Evolutionary conservation across 345 rosid species (phyloP).

Genomic region (Citrus mangshanensis): DNA sequence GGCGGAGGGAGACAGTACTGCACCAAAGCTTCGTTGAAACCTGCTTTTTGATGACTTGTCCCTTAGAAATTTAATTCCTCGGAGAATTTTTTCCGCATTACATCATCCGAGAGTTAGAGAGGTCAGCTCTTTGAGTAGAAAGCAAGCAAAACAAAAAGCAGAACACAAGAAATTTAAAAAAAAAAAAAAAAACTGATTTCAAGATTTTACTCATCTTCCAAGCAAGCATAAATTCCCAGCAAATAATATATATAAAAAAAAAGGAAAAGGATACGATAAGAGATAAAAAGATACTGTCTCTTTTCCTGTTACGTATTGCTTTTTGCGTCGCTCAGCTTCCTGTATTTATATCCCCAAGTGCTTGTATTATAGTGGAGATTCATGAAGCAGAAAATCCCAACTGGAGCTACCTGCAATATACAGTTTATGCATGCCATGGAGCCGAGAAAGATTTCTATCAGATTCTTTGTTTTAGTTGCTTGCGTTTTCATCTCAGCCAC

Average conservation of each 20-base stretch:
- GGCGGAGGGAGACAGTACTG: not conserved
- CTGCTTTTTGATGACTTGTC: not conserved
- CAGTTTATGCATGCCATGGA: slow-evolving; percentile 15
- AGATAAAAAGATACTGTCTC: not conserved
- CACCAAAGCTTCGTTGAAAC: not conserved
- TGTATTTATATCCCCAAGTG: not conserved
- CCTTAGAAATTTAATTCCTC: no score
- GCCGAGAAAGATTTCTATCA: not conserved
- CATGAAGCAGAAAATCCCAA: not conserved
- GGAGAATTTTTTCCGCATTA: no score
- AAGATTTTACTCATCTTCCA: slow-evolving; percentile 25
- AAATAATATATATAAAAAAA: not conserved
- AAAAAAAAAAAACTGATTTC: not conserved
- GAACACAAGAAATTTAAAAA: not conserved
- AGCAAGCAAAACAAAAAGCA: slow-evolving; percentile 30
- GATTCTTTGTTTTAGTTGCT: not conserved
- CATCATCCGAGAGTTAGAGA: not conserved
- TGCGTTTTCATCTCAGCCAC: slow-evolving; percentile 10
- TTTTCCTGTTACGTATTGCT: not conserved
- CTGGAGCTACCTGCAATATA: not conserved
- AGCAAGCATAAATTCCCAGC: slow-evolving; percentile 40
- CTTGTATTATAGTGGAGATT: not conserved
- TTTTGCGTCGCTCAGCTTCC: not conserved
- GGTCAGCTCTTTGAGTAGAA: slow-evolving; percentile 29
- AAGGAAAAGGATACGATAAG: not conserved